Evolutionary conservation across 371 early-diverging fungal genomes (phyloP).

Genomic region (Zopfochytrium polystomum): DNA sequence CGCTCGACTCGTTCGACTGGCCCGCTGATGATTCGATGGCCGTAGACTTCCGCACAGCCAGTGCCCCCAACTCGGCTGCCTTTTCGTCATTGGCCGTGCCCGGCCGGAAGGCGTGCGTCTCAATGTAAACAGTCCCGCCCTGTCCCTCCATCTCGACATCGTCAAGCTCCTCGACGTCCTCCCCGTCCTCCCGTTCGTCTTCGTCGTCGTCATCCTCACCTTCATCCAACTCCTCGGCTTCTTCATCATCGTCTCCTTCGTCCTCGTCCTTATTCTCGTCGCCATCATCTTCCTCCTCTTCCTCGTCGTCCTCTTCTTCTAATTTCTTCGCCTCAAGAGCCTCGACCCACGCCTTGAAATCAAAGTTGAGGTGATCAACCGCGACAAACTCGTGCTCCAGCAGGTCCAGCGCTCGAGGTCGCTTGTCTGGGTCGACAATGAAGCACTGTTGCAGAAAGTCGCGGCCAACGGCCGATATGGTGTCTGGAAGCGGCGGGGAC

Average conservation of each 20-base stretch:
- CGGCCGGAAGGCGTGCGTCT: too few species aligned
- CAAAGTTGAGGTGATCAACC: conserved; percentile 8
- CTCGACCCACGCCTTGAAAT: conserved; percentile 22
- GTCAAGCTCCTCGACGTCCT: conserved; percentile 25
- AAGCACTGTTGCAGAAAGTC: conserved; percentile 31
- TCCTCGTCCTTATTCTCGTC: conserved; percentile 1
- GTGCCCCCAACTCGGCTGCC: too few species aligned
- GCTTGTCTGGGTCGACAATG: conserved; percentile 37
- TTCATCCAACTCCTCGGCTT: background rate
- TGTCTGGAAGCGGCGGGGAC: conserved; percentile 35
- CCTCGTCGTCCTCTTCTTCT: conserved; percentile 13
- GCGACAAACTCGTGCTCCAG: conserved; percentile 31
- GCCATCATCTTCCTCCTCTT: conserved; percentile 5
- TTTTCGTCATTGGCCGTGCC: too few species aligned
- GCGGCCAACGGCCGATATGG: conserved; percentile 15
- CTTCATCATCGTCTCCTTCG: background rate
- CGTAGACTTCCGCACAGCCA: too few species aligned
- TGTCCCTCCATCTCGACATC: conserved; percentile 15
- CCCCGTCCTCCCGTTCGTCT: conserved; percentile 19
- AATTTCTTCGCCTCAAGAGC: conserved; percentile 12
- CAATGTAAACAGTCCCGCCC: too few species aligned
- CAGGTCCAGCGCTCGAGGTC: conserved; percentile 36
- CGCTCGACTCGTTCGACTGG: too few species aligned
- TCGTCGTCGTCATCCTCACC: conserved; percentile 7
- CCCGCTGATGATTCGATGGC: too few species aligned